Conservation (phyloP, 352 stramenopile species). For the Globisporangium spiculum region DNA sequence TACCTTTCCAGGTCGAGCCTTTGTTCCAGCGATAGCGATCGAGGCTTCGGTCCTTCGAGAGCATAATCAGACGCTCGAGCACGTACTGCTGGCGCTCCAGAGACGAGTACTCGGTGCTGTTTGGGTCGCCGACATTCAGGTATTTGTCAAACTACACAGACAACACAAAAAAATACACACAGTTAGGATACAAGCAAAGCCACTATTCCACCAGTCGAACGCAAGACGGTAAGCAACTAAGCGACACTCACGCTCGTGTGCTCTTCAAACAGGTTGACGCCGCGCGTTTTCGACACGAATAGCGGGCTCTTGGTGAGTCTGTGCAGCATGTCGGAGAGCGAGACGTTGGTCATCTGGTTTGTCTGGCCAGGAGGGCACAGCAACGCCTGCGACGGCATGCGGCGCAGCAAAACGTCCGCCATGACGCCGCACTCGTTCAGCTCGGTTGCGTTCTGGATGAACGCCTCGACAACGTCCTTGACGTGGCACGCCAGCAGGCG, state of each 20-base stretch:
- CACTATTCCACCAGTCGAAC: background rate
- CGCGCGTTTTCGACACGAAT: conserved; percentile 73
- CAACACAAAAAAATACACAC: conserved; percentile 13
- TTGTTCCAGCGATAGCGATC: conserved; percentile 85
- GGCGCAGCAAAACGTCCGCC: conserved; percentile 71
- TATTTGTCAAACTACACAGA: conserved; percentile 83
- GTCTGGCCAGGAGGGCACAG: conserved; percentile 69
- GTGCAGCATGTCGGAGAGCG: conserved; percentile 73
- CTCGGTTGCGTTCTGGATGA: conserved; percentile 77
- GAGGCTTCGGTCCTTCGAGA: conserved; percentile 85
- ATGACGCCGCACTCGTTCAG: conserved; percentile 79
- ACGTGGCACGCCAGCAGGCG: conserved; percentile 79
- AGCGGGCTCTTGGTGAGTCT: conserved; percentile 57
- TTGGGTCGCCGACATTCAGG: conserved; percentile 76
- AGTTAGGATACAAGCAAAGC: background rate
- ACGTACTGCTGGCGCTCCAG: conserved; percentile 83
- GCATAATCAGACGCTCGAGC: conserved; percentile 77
- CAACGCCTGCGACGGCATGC: conserved; percentile 66
- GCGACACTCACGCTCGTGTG: conserved; percentile 61
- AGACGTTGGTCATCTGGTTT: conserved; percentile 82
- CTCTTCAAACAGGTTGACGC: conserved; percentile 79
- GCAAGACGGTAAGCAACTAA: conserved; percentile 11
- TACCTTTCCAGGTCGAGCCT: conserved; percentile 71
- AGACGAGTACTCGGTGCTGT: conserved; percentile 66
- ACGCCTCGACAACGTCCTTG: conserved; percentile 81